Evolutionary conservation across 768 basidiomycete species (phyloP).

Genomic region (Candolleomyces efflorescens): DNA sequence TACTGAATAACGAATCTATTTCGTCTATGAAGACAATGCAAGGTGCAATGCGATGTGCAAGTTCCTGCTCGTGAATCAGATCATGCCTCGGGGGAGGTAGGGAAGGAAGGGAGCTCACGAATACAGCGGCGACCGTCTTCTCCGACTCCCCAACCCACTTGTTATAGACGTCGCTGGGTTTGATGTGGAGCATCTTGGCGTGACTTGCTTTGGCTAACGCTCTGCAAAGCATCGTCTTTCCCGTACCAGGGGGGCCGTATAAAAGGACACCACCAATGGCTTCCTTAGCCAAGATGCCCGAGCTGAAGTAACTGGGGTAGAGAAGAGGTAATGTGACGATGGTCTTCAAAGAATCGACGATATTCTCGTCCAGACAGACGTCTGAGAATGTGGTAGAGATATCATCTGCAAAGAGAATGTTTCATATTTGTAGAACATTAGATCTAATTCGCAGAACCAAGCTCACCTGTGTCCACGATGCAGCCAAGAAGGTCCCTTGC

Average conservation of each 20-base stretch:
- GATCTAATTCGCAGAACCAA: too few relatives aligned
- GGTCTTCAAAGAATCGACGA: constrained; percentile 12
- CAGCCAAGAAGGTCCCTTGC: background rate
- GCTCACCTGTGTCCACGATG: background rate
- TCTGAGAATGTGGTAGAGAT: constrained; percentile 14
- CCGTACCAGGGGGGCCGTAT: constrained; percentile 47
- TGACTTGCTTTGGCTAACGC: constrained; percentile 35
- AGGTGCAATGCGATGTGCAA: constrained; percentile 73
- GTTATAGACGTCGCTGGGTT: constrained; percentile 14
- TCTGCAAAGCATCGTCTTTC: constrained; percentile 53
- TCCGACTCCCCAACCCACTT: constrained; percentile 13
- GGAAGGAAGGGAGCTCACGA: constrained; percentile 7
- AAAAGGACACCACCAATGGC: constrained; percentile 52
- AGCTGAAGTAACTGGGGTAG: constrained; percentile 12
- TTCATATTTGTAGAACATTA: too few relatives aligned
- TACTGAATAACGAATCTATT: constrained; percentile 61
- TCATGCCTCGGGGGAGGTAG: background rate
- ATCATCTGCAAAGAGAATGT: background rate
- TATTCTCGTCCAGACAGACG: constrained; percentile 12
- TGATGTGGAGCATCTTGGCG: constrained; percentile 14
- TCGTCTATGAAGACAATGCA: constrained; percentile 81
- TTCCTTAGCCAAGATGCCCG: constrained; percentile 49
- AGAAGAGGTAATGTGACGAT: constrained; percentile 14
- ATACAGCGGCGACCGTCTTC: constrained; percentile 11
- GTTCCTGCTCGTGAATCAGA: constrained; percentile 34